Percentiles rank a stretch among this genome's conserved stretches.
Conservation (phyloP, 108 stramenopile species). For the Fragilaria crotonensis region DNA sequence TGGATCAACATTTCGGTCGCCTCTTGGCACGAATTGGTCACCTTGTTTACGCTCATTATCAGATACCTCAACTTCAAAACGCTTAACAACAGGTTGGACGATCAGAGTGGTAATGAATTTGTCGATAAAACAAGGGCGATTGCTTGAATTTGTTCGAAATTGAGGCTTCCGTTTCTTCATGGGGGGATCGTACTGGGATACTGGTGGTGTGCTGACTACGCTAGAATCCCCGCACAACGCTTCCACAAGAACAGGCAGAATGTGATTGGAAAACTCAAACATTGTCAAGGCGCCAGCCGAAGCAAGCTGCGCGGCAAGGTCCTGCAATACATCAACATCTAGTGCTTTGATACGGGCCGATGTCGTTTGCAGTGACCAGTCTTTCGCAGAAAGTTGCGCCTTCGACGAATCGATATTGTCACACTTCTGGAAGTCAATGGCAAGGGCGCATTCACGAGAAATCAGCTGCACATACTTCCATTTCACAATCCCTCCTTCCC, state of each 20-base stretch:
- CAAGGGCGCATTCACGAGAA: constrained; percentile 10
- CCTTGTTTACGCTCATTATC: no score
- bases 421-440: constrained; percentile 4
- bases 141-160: no score
- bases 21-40: no score
- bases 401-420: constrained; percentile 4
- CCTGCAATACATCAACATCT: constrained; percentile 17
- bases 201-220: no score
- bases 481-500: constrained; percentile 37
- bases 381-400: not conserved
- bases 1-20: no score
- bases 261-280: constrained; percentile 29
- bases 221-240: constrained; percentile 8
- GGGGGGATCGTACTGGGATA: no score
- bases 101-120: no score
- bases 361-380: constrained; percentile 13
- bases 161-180: no score
- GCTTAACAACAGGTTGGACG: no score
- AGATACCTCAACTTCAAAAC: no score
- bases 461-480: constrained; percentile 24
- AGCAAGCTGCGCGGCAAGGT: constrained; percentile 15
- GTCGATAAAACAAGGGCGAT: no score
- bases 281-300: constrained; percentile 22
- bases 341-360: no score
- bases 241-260: constrained; percentile 35